Percentiles rank a stretch among this genome's conserved stretches.
phyloP scores from a whole-genome alignment of 768 basidiomycete species.

The Xerocomellus dryophilus region DNA sequence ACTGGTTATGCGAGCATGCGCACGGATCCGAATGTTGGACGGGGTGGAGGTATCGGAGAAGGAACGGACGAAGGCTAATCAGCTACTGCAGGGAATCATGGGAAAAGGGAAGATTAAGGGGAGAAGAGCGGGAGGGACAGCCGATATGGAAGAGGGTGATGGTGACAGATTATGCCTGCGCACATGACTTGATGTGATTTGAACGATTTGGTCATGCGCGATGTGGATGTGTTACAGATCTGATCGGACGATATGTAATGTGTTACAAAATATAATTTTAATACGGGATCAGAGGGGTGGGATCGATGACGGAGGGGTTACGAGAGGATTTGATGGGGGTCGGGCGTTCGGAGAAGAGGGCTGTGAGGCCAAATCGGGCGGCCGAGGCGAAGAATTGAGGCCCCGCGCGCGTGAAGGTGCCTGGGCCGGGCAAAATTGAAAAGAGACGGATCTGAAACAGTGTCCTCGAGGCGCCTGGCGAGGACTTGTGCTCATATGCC shows the following conservation, averaged over 20 bases:
- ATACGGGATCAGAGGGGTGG: neutral
- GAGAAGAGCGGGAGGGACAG: slow-evolving; percentile 15
- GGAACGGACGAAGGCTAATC: slow-evolving; percentile 80
- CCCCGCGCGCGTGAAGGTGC: slow-evolving; percentile 28
- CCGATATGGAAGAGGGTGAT: slow-evolving; percentile 14
- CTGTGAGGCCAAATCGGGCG: slow-evolving; percentile 26
- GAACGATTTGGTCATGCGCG: neutral
- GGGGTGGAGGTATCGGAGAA: slow-evolving; percentile 80
- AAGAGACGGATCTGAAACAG: slow-evolving; percentile 30
- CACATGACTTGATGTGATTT: slow-evolving; percentile 27
- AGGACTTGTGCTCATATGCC: slow-evolving; percentile 20
- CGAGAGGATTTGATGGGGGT: slow-evolving; percentile 18
- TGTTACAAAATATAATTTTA: slow-evolving; percentile 10
- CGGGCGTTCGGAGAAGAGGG: slow-evolving; percentile 17
- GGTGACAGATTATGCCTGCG: slow-evolving; percentile 33
- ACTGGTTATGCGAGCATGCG: slow-evolving; percentile 75
- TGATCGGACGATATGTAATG: slow-evolving; percentile 6
- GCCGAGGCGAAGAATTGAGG: slow-evolving; percentile 16
- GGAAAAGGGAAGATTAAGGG: slow-evolving; percentile 39
- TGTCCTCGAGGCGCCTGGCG: slow-evolving; percentile 24
- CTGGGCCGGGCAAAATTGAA: slow-evolving; percentile 26
- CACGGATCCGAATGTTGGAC: slow-evolving; percentile 69
- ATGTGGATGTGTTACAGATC: slow-evolving; percentile 10
- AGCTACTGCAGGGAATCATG: slow-evolving; percentile 58
- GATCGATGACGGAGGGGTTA: slow-evolving; percentile 24